These are phyloP conservation scores for Fonsecaea monophora DNA, from an alignment of 2,329 filamentous ascomycete genomes.

Conservation along the genomic window DNA sequence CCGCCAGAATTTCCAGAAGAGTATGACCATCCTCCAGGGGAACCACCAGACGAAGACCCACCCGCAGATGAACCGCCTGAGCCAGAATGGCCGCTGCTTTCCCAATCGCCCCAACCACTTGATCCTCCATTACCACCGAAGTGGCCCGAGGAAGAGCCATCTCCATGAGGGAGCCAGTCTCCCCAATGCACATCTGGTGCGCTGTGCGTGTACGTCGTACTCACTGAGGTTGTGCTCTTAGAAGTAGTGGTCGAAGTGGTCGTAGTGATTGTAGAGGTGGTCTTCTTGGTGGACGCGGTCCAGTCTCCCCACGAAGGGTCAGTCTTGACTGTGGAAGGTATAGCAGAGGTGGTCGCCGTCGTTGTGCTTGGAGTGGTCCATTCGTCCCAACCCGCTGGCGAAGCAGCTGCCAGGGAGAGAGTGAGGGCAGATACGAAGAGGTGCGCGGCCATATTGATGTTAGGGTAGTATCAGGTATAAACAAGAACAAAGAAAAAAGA, in stretches of 20 bases:
- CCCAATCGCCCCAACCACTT: background rate
- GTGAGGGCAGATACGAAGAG: background rate
- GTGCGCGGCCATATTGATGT: background rate
- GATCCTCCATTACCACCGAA: background rate
- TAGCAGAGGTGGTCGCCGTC: background rate
- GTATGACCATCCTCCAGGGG: background rate
- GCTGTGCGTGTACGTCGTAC: background rate
- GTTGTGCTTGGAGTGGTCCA: background rate
- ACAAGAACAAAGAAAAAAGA: background rate
- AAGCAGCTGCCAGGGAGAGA: background rate
- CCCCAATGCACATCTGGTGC: background rate
- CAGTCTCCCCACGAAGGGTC: background rate
- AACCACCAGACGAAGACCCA: background rate
- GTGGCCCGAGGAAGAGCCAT: constrained; percentile 1
- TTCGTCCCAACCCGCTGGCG: constrained; percentile 1
- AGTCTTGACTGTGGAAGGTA: background rate
- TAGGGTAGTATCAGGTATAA: background rate
- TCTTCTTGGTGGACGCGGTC: background rate
- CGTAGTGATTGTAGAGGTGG: background rate
- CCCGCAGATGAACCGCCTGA: background rate
- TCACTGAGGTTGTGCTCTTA: background rate
- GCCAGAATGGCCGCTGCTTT: background rate
- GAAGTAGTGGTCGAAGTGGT: background rate
- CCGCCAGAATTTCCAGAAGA: background rate
- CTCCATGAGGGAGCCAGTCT: constrained; percentile 1